A percentile compares a stretch with the other conserved stretches of the same genome.
These are phyloP conservation scores for Penicillium freii DNA, from an alignment of 2,329 filamentous ascomycete genomes.

Conservation along the genomic window DNA sequence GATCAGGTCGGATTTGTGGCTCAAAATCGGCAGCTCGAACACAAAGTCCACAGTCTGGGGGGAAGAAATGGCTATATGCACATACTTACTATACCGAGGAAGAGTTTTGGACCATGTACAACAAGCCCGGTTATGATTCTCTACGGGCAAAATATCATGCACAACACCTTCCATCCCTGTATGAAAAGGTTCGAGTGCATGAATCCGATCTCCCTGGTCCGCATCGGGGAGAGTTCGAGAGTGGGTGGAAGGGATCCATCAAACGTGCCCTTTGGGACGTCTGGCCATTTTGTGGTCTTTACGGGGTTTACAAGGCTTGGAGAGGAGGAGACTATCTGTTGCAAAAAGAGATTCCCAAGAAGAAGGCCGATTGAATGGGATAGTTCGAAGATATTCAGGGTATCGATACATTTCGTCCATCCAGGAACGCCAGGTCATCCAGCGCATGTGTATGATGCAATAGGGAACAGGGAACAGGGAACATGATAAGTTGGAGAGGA, in stretches of 20 bases:
- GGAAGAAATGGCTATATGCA: constrained; percentile 85
- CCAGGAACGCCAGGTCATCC: constrained; percentile 2
- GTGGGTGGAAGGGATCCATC: constrained; percentile 15
- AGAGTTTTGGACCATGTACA: constrained; percentile 47
- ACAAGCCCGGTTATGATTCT: constrained; percentile 38
- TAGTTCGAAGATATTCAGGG: not conserved
- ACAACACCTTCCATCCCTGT: constrained; percentile 34
- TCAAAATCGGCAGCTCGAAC: constrained; percentile 70
- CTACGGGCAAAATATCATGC: constrained; percentile 43
- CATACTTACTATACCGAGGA: constrained; percentile 75
- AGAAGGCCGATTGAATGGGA: constrained; percentile 9
- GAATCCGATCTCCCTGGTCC: constrained; percentile 15
- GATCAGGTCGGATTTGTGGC: constrained; percentile 58
- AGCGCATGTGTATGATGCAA: constrained; percentile 1
- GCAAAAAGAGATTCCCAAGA: constrained; percentile 6
- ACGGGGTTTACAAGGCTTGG: constrained; percentile 26
- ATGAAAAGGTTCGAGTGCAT: constrained; percentile 36
- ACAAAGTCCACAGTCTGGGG: constrained; percentile 67
- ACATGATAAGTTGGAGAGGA: not conserved
- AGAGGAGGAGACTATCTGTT: constrained; percentile 27
- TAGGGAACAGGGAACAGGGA: not conserved
- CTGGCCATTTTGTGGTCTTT: constrained; percentile 29
- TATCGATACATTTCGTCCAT: constrained; percentile 1
- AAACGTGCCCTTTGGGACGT: constrained; percentile 19
- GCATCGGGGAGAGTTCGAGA: constrained; percentile 11